These are phyloP conservation scores for Paulownia fortunei DNA, from an alignment of 257 asterid genomes.

Conservation along the genomic window DNA sequence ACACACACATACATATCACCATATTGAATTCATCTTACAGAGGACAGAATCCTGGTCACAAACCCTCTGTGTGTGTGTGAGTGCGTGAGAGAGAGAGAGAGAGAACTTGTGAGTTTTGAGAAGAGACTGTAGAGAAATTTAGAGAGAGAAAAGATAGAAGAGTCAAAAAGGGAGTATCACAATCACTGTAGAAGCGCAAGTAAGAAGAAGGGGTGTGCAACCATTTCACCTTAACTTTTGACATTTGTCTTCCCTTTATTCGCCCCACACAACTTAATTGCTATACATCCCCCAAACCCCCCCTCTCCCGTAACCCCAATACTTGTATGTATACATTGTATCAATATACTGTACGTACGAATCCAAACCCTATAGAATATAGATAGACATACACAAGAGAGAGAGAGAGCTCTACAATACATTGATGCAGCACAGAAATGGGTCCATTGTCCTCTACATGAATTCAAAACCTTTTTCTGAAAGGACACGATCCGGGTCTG, in stretches of 20 bases:
- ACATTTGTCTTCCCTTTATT: conserved; percentile 40
- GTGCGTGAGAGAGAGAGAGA: conserved; percentile 16
- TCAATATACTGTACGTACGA: conserved; percentile 21
- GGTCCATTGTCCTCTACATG: conserved; percentile 58
- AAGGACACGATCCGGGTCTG: conserved; percentile 92
- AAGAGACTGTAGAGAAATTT: background rate
- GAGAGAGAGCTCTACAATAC: conserved; percentile 8
- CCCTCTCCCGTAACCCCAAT: no score
- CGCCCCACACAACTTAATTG: background rate
- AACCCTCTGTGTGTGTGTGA: background rate
- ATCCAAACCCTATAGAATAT: conserved; percentile 42
- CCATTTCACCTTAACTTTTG: conserved; percentile 24
- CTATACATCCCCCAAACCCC: background rate
- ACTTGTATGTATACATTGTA: conserved; percentile 19
- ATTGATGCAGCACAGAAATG: conserved; percentile 45
- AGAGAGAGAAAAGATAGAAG: conserved; percentile 30
- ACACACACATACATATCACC: background rate
- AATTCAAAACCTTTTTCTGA: conserved; percentile 53
- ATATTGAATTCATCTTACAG: conserved; percentile 19
- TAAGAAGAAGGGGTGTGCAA: conserved; percentile 6
- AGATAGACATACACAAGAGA: conserved; percentile 18
- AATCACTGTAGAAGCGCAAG: conserved; percentile 47
- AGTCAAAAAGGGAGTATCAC: conserved; percentile 37
- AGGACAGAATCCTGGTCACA: background rate
- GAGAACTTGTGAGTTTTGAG: background rate